These are phyloP conservation scores for Licmophora abbreviata DNA, from an alignment of 108 stramenopile species.

Conservation along the genomic window DNA sequence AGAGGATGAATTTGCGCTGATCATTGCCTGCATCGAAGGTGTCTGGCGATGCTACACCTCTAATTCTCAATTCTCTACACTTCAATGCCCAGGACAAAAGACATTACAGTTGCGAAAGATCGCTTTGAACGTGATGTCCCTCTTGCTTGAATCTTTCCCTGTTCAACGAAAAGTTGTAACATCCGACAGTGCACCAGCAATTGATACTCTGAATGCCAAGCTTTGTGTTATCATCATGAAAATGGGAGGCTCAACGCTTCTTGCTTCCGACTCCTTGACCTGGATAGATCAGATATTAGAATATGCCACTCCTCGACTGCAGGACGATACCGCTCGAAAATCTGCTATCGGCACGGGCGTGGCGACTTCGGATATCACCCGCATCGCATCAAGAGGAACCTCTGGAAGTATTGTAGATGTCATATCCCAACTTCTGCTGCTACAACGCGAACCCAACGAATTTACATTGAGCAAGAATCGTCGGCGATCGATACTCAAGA, in stretches of 20 bases:
- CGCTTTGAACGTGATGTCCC: too few species aligned
- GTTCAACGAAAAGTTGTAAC: too few species aligned
- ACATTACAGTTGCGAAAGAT: too few species aligned
- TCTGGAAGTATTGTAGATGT: not conserved
- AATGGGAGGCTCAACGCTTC: slow-evolving; percentile 13
- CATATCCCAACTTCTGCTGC: not conserved
- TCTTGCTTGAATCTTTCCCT: too few species aligned
- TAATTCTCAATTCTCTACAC: too few species aligned
- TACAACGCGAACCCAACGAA: not conserved
- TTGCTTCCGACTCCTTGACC: slow-evolving; percentile 2
- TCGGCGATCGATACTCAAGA: not conserved
- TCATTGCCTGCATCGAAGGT: too few species aligned
- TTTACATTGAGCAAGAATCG: not conserved
- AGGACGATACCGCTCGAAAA: too few species aligned
- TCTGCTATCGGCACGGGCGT: not conserved
- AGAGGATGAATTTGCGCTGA: too few species aligned
- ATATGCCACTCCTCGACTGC: too few species aligned
- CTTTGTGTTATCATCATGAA: slow-evolving; percentile 18
- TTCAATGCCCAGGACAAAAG: too few species aligned
- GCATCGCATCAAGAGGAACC: not conserved
- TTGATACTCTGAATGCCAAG: not conserved
- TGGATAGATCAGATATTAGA: slow-evolving; percentile 1
- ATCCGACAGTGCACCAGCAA: too few species aligned
- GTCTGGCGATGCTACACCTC: too few species aligned
- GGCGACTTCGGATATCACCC: not conserved